Evolutionary conservation across 2,329 filamentous ascomycete species (phyloP), one percentile per base, ranked within the genome.

Genomic region (Monosporascus ibericus): DNA sequence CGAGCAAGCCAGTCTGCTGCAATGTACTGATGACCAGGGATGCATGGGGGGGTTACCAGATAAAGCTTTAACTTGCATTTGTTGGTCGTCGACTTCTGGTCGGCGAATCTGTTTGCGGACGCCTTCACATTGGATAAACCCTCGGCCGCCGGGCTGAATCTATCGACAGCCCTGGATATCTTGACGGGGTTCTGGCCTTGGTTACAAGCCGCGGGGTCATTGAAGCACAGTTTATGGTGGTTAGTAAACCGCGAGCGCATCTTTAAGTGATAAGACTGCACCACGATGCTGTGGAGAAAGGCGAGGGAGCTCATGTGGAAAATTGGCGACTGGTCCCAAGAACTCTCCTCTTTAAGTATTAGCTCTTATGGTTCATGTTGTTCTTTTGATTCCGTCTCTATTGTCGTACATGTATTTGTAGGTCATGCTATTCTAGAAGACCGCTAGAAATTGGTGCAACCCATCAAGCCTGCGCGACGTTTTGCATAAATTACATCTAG

Each of bases 21-120:
- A 52, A 51, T 55, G 48, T 34, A 54, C 48, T 44, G 55, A 61
- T 60, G 56, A 59, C 59, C 61, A 56, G 48, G 47, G 49, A 47
- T 49, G 44, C 36, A 54, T 59, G 62, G 59, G 58, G 61, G 62
- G 55, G 39, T 42, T 42, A 18, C 22, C 11, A 30, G 48, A 27
- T 42, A 49, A n/a, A 42, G n/a, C 22, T 46, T 18, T 24, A 22
- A 46, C 20, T 24, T 24, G 6, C 0, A 8, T 5, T 17, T 27
- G n/a, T 46, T 46, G 14, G 24, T 22, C 2, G n/a, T 30, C 11
- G n/a, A 46, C 42, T 17, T 46, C 24, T 17, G 20, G n/a, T 44
- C 15, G 42, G 30, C 42, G 25, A 44, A 30, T 44, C n/a, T 44
- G 30, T 44, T 22, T 24, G 14, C 42, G 30, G 30, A 27, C 20